phyloP scores from a whole-genome alignment of 176 grass and related monocot genomes.

The Paspalum notatum region DNA sequence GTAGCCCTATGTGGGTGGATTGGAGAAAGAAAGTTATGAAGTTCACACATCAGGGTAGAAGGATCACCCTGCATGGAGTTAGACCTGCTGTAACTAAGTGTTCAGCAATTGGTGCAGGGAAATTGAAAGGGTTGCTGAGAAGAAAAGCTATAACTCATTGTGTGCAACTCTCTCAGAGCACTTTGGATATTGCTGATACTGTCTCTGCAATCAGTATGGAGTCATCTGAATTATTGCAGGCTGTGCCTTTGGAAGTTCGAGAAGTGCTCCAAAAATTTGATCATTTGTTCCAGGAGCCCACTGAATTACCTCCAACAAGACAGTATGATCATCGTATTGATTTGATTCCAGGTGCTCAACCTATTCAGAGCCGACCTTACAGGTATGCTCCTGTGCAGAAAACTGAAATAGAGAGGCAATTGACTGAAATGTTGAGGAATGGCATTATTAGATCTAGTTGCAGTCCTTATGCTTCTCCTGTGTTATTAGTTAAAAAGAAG shows the following conservation, averaged over 20 bases:
- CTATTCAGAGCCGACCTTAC: neutral
- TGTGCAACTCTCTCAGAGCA: rapidly evolving
- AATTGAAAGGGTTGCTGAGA: too few species aligned
- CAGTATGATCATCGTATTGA: neutral
- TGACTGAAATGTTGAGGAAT: rapidly evolving
- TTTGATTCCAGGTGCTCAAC: neutral
- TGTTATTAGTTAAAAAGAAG: neutral
- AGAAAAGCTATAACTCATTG: too few species aligned
- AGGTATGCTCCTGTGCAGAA: neutral
- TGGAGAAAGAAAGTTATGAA: neutral
- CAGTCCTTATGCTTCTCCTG: neutral
- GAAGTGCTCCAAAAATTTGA: neutral
- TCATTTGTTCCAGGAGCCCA: neutral
- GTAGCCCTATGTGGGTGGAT: neutral
- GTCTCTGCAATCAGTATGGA: too few species aligned
- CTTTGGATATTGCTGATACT: rapidly evolving
- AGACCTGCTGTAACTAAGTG: rapidly evolving
- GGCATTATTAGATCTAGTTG: neutral
- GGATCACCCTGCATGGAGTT: neutral
- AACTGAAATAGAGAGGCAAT: neutral
- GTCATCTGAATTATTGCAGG: too few species aligned
- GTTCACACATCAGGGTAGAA: neutral
- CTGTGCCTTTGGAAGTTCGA: too few species aligned
- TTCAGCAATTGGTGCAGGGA: too few species aligned
- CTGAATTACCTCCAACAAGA: rapidly evolving